Evolutionary conservation across 169 alveolate species (phyloP).

Genomic region (Besnoitia besnoiti): DNA sequence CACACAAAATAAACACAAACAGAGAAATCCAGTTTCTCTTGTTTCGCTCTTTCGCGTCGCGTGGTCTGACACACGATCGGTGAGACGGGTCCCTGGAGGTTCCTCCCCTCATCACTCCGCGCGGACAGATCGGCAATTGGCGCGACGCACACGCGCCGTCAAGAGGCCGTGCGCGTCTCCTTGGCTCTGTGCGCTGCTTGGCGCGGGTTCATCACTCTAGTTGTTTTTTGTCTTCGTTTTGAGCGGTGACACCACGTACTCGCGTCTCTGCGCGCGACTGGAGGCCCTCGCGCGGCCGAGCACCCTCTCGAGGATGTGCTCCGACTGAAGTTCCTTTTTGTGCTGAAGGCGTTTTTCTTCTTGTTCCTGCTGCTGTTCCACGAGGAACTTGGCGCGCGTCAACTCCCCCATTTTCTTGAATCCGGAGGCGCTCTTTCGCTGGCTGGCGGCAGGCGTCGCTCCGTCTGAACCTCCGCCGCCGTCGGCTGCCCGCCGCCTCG

Average conservation of each 20-base stretch:
- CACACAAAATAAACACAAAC: too few relatives aligned
- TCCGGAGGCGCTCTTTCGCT: not conserved
- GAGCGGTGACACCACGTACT: not conserved
- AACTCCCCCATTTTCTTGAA: not conserved
- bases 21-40: too few relatives aligned
- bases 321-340: too few relatives aligned
- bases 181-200: too few relatives aligned
- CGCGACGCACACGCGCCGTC: too few relatives aligned
- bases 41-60: too few relatives aligned
- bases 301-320: not conserved
- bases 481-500: not conserved
- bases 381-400: constrained; percentile 2
- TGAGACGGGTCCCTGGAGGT: too few relatives aligned
- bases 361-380: not conserved
- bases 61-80: too few relatives aligned
- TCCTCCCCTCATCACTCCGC: too few relatives aligned
- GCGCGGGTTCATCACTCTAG: too few relatives aligned
- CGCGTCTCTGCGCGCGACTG: not conserved
- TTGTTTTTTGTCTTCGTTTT: not conserved
- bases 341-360: not conserved
- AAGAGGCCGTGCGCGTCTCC: too few relatives aligned
- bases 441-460: not conserved
- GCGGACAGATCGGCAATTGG: too few relatives aligned
- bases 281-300: not conserved
- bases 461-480: not conserved